Conservation (phyloP, 768 basidiomycete genomes). For the Termitomyces sp. region DNA sequence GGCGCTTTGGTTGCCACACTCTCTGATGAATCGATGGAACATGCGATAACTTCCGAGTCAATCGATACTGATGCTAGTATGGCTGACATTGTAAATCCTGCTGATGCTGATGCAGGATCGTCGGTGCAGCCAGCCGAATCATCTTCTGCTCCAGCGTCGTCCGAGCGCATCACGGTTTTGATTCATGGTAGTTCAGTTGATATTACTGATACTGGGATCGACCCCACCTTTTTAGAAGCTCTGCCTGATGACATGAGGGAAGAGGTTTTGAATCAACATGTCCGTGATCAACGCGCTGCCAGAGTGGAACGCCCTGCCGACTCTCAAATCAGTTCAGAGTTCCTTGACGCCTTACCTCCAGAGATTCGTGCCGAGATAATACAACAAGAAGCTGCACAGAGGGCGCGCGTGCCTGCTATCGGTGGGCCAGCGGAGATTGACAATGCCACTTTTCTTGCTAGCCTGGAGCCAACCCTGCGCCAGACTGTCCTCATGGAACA, state of each 20-base stretch:
- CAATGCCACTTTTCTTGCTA: constrained; percentile 87
- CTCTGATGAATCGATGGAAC: constrained; percentile 28
- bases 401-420: constrained; percentile 49
- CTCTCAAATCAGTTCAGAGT: constrained; percentile 90
- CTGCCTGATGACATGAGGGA: constrained; percentile 98
- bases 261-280: constrained; percentile 95
- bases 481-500: constrained; percentile 89
- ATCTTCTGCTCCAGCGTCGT: constrained; percentile 20
- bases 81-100: constrained; percentile 31
- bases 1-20: constrained; percentile 18
- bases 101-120: constrained; percentile 16
- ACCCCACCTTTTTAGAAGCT: constrained; percentile 96
- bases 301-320: constrained; percentile 69
- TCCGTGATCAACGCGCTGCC: constrained; percentile 84
- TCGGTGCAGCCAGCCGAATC: constrained; percentile 16
- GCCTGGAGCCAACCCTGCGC: constrained; percentile 82
- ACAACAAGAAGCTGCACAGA: constrained; percentile 88
- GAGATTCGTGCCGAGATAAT: constrained; percentile 96
- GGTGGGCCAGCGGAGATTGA: constrained; percentile 72
- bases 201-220: constrained; percentile 98
- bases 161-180: constrained; percentile 75
- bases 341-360: constrained; percentile 92
- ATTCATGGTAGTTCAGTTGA: constrained; percentile 93
- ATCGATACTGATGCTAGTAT: constrained; percentile 31
- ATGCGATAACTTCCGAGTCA: constrained; percentile 14